Conservation (phyloP, 768 basidiomycete genomes). For the Trichaptum fuscoviolaceum region DNA sequence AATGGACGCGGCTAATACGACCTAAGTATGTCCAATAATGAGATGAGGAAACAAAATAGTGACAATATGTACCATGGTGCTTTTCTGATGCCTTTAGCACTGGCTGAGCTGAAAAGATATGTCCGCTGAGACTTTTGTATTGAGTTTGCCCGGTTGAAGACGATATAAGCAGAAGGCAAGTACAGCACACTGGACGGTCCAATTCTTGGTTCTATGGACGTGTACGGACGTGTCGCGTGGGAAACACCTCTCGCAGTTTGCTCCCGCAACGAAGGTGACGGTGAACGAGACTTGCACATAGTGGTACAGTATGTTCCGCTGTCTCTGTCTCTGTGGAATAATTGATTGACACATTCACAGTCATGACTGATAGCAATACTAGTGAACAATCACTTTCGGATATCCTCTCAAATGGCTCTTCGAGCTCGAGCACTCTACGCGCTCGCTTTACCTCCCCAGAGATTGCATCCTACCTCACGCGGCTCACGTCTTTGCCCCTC, state of each 20-base stretch:
- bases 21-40: slow-evolving; percentile 38
- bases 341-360: too few relatives aligned
- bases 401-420: background rate
- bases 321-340: too few relatives aligned
- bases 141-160: background rate
- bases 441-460: slow-evolving; percentile 1
- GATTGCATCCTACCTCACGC: slow-evolving; percentile 48
- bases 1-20: slow-evolving; percentile 91
- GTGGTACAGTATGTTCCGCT: too few relatives aligned
- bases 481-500: slow-evolving; percentile 62
- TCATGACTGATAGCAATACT: too few relatives aligned
- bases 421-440: background rate
- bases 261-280: background rate
- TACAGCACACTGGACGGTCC: background rate
- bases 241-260: background rate
- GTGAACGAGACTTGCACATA: too few relatives aligned
- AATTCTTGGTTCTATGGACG: background rate
- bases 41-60: background rate
- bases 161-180: background rate
- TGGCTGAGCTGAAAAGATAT: background rate
- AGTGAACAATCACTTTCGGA: background rate
- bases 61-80: background rate
- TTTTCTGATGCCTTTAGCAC: background rate
- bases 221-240: slow-evolving; percentile 1
- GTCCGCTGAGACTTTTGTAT: background rate